Evolutionary conservation across 371 early-diverging fungal species (phyloP).

Genomic region (Pancytospora philotis): DNA sequence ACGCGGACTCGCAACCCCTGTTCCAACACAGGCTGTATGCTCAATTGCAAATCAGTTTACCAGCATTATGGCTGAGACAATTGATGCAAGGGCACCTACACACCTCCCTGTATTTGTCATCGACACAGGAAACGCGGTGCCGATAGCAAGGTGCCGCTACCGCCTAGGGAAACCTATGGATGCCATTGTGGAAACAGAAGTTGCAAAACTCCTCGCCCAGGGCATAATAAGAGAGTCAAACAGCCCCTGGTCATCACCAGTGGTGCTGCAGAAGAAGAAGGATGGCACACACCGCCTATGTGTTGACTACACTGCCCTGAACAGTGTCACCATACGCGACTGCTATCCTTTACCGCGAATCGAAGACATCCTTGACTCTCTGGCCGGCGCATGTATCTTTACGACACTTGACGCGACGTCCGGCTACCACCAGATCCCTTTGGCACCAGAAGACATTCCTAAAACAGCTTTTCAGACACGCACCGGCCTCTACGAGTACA

Average conservation of each 20-base stretch:
- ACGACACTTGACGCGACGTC: not conserved
- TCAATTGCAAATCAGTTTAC: not conserved
- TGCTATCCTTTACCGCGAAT: constrained; percentile 22
- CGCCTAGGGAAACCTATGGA: not conserved
- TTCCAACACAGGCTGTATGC: not conserved
- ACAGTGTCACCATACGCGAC: constrained; percentile 13
- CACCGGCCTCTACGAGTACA: constrained; percentile 23
- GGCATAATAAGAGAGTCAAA: constrained; percentile 22
- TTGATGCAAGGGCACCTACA: not conserved
- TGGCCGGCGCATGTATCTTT: not conserved
- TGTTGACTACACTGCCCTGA: constrained; percentile 23
- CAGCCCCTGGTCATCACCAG: constrained; percentile 6
- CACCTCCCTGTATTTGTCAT: not conserved
- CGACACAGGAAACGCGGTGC: not conserved
- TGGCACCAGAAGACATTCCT: not conserved
- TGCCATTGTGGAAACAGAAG: not conserved
- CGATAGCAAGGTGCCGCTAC: not conserved
- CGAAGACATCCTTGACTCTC: constrained; percentile 2
- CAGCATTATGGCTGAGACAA: not conserved
- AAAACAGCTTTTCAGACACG: constrained; percentile 2
- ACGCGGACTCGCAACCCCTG: not conserved
- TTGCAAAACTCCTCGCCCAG: not conserved
- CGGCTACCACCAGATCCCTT: constrained; percentile 1
- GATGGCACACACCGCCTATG: not conserved
- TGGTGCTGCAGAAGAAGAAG: not conserved